These are phyloP conservation scores for Neofusicoccum kwambonambiense DNA, from an alignment of 2,329 filamentous ascomycete genomes.

Conservation along the genomic window DNA sequence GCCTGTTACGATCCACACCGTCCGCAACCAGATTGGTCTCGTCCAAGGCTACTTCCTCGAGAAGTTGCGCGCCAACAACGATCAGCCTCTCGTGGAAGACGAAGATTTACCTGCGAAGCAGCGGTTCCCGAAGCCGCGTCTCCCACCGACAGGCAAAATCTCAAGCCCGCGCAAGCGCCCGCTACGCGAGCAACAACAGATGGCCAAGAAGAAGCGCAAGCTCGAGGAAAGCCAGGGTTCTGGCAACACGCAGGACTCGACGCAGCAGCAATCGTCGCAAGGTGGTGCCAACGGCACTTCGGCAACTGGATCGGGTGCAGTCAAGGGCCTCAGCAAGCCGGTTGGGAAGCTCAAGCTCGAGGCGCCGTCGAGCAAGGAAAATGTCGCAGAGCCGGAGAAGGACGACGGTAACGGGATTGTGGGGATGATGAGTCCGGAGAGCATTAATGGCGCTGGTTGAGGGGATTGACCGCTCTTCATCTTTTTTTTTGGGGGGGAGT, in stretches of 20 bases:
- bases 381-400: conserved; percentile 63
- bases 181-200: conserved; percentile 75
- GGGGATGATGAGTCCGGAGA: conserved; percentile 84
- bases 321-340: conserved; percentile 54
- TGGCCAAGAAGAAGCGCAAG: conserved; percentile 87
- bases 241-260: conserved; percentile 5
- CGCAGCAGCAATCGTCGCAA: conserved; percentile 3
- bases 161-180: conserved; percentile 80
- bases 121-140: conserved; percentile 60
- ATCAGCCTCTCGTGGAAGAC: conserved; percentile 85
- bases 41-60: conserved; percentile 88
- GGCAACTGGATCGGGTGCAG: conserved; percentile 9
- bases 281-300: not conserved
- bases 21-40: conserved; percentile 79
- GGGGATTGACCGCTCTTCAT: conserved; percentile 11
- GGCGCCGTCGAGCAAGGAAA: conserved; percentile 53
- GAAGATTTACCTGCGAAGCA: conserved; percentile 94
- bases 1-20: conserved; percentile 74
- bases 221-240: conserved; percentile 43
- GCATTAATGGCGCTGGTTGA: conserved; percentile 47
- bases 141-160: conserved; percentile 80
- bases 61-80: conserved; percentile 80
- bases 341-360: conserved; percentile 50
- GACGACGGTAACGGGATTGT: conserved; percentile 63
- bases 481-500: conserved; percentile 12